A percentile compares a stretch with the other conserved stretches of the same genome.
phyloP scores from a whole-genome alignment of 305 asterid genomes.

The Nicotiana rustica region DNA sequence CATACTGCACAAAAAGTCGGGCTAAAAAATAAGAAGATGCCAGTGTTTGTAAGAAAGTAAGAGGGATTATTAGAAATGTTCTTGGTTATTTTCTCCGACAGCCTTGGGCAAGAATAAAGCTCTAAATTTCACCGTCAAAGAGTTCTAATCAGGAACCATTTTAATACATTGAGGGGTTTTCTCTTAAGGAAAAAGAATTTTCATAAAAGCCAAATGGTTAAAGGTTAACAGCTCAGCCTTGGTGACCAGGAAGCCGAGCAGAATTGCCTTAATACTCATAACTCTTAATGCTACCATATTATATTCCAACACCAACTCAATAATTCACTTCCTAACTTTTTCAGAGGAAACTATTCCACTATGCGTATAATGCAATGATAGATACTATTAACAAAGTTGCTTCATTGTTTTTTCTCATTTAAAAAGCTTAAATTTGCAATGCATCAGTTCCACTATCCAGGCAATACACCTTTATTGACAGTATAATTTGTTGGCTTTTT shows the following conservation, averaged over 20 bases:
- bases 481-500: constrained; percentile 1
- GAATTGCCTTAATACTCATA: not conserved
- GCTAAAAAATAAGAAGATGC: constrained; percentile 26
- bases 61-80: constrained; percentile 5
- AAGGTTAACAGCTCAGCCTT: constrained; percentile 7
- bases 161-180: not conserved
- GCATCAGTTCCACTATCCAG: not conserved
- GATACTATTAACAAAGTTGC: not conserved
- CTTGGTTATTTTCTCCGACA: not conserved
- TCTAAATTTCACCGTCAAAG: constrained; percentile 19
- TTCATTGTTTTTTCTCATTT: constrained; percentile 9
- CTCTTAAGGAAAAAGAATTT: not conserved
- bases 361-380: not conserved
- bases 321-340: not conserved
- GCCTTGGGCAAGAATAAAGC: constrained; percentile 1
- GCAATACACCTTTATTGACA: not conserved
- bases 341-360: not conserved
- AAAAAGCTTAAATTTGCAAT: constrained; percentile 13
- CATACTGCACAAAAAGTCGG: constrained; percentile 4
- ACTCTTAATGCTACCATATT: not conserved
- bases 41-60: not conserved
- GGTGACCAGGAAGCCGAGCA: not conserved
- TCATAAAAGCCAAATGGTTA: constrained; percentile 3
- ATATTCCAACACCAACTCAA: constrained; percentile 2
- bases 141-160: constrained; percentile 27